Percentiles rank a stretch among this genome's conserved stretches.
Evolutionary conservation across 2,329 filamentous ascomycete species (phyloP).

Genomic region (Chrysoporthe deuterocubensis): DNA sequence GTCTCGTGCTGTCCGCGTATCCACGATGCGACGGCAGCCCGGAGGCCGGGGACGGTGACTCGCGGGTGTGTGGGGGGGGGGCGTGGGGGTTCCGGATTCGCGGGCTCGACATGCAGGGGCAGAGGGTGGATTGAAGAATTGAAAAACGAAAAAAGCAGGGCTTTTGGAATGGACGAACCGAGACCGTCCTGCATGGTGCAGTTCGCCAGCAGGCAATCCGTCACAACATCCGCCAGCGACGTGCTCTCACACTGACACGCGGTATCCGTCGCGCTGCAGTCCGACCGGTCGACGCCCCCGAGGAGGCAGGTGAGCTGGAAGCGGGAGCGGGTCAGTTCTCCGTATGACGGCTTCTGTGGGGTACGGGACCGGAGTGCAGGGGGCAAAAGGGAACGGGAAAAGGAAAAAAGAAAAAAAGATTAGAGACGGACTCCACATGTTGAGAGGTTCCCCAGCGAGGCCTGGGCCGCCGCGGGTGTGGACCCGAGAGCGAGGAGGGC

Average conservation of each 20-base stretch:
- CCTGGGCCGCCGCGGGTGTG: conserved; percentile 14
- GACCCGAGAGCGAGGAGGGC: conserved; percentile 15
- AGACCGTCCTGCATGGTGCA: conserved; percentile 26
- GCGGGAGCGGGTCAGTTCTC: conserved; percentile 2
- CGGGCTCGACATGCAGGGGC: background rate
- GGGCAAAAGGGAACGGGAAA: background rate
- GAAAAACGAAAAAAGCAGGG: background rate
- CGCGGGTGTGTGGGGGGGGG: background rate
- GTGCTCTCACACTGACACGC: conserved; percentile 21
- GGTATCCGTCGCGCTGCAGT: conserved; percentile 10
- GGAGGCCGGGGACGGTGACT: background rate
- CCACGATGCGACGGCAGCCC: background rate
- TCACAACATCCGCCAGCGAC: conserved; percentile 11
- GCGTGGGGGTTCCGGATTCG: background rate
- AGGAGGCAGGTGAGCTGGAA: conserved; percentile 23
- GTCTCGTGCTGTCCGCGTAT: background rate
- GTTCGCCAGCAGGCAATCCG: conserved; percentile 19
- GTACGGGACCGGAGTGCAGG: too few species aligned
- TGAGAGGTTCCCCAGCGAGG: conserved; percentile 11
- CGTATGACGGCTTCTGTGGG: background rate
- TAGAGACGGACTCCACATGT: conserved; percentile 21
- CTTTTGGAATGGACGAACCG: conserved; percentile 14
- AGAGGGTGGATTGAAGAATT: background rate
- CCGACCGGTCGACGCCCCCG: conserved; percentile 14
- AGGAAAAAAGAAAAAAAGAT: background rate